Evolutionary conservation across 2,329 filamentous ascomycete genomes (phyloP), one percentile per base, ranked within the genome.

Genomic region (Colletotrichum incanum): DNA sequence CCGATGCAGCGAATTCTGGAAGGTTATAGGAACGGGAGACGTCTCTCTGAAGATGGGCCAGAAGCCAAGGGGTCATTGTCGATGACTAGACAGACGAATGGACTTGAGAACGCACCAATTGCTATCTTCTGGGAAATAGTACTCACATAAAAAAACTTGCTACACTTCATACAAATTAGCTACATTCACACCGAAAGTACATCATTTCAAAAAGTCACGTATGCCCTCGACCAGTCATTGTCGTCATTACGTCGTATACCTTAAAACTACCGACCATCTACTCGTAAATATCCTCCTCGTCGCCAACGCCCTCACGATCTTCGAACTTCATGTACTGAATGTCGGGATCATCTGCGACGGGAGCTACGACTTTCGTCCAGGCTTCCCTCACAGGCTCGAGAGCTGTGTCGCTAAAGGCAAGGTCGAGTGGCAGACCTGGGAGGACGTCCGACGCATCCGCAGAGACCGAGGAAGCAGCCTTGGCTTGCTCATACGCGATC

Each of bases 291-390:
- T 89, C 87, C 2, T 74, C 73, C 67, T 93, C 90, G 41, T 88
- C 88, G 71, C 82, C 84, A 37, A 84, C 84, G 18, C 86, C 87
- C 78, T 95, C 92, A 31, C 94, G 88, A 72, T 96, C 93, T 60
- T 92, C 89, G 79, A 98, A 98, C 26, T 88, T 85, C 89, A 98
- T 91, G 77, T 96, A 98, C 55, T 88, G 82, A 34, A 74, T 63
- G 12, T 74, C 76, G 7, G 77, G 80, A 23, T 84, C 83, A 23
- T 85, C 84, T 1, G 80, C 83, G 5, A 87, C 86, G 1, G 84
- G 82, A 12, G 87, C 89, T 75, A 89, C 84, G 5, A 95, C 86
- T 60, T 85, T 83, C 73, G 88, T 85, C 95, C 95, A 98, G 8
- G 91, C 90, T 12, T 88, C 81, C 72, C 89, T 89, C 2, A 98